A percentile compares a stretch with the other conserved stretches of the same genome.
phyloP scores from a whole-genome alignment of 108 stramenopile genomes.

The Discostella pseudostelligera region DNA sequence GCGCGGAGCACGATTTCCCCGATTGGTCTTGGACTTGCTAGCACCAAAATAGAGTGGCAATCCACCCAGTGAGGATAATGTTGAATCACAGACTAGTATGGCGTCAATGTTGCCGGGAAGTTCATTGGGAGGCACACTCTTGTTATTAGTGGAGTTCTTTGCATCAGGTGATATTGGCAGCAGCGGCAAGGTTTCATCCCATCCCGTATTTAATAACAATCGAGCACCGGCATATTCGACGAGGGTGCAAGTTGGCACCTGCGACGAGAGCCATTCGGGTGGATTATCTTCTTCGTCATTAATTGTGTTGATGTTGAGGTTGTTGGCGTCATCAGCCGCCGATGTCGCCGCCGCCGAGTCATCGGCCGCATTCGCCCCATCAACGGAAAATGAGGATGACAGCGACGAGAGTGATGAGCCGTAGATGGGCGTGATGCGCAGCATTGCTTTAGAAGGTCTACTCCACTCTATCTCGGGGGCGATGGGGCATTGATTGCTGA shows the following conservation, averaged over 20 bases:
- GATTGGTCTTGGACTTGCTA: constrained; percentile 7
- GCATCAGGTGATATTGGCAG: not conserved
- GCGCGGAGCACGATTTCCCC: constrained; percentile 44
- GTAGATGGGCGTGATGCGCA: constrained; percentile 82
- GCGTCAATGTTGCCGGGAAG: constrained; percentile 66
- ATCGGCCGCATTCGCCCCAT: constrained; percentile 23
- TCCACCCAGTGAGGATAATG: constrained; percentile 53
- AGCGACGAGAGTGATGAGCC: constrained; percentile 44
- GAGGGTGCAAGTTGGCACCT: constrained; percentile 71
- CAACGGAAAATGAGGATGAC: not conserved
- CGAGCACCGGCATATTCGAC: constrained; percentile 77
- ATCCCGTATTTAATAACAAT: constrained; percentile 72
- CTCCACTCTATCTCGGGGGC: too few relatives aligned
- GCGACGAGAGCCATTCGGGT: constrained; percentile 46
- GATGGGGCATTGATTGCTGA: too few relatives aligned
- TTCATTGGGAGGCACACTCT: constrained; percentile 40
- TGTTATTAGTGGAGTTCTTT: too few relatives aligned
- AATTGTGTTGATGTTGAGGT: too few relatives aligned
- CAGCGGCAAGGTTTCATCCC: constrained; percentile 46
- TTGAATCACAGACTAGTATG: constrained; percentile 72
- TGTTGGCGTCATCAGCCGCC: too few relatives aligned
- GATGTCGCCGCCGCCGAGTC: not conserved
- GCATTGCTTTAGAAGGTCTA: constrained; percentile 67
- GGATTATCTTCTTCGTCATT: constrained; percentile 32
- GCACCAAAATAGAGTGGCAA: constrained; percentile 49